Conservation (phyloP, 192 early-diverging fungal genomes). For the Linnemannia exigua region DNA sequence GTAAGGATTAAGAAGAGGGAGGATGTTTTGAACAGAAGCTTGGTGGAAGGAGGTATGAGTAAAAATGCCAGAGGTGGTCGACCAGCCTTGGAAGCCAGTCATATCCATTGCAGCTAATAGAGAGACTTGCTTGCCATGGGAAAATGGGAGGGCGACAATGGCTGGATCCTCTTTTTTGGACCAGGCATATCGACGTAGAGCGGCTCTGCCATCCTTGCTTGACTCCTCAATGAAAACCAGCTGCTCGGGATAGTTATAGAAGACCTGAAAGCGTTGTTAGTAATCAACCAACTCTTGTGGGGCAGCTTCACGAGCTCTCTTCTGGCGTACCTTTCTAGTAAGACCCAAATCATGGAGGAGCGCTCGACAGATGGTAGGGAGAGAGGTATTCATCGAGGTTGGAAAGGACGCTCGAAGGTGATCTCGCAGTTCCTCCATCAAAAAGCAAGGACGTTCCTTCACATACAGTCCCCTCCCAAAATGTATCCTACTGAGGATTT, state of each 20-base stretch:
- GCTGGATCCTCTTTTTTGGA: background rate
- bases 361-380: constrained; percentile 4
- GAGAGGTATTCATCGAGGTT: background rate
- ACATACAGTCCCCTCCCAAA: too few relatives aligned
- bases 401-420: background rate
- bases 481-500: too few relatives aligned
- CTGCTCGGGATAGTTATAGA: too few relatives aligned
- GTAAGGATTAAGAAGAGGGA: background rate
- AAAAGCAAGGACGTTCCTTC: background rate
- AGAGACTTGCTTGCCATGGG: background rate
- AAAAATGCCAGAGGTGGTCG: background rate
- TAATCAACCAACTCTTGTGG: too few relatives aligned
- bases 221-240: too few relatives aligned
- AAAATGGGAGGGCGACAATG: background rate
- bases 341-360: too few relatives aligned
- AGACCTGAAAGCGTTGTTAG: too few relatives aligned
- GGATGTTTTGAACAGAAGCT: background rate
- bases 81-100: background rate
- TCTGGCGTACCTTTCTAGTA: too few relatives aligned
- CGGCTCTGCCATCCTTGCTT: too few relatives aligned
- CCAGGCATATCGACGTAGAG: background rate
- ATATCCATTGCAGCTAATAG: background rate
- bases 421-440: constrained; percentile 1
- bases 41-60: background rate
- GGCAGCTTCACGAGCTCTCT: too few relatives aligned